phyloP scores from a whole-genome alignment of 2,329 filamentous ascomycete genomes.

The Trichoderma brevicompactum region DNA sequence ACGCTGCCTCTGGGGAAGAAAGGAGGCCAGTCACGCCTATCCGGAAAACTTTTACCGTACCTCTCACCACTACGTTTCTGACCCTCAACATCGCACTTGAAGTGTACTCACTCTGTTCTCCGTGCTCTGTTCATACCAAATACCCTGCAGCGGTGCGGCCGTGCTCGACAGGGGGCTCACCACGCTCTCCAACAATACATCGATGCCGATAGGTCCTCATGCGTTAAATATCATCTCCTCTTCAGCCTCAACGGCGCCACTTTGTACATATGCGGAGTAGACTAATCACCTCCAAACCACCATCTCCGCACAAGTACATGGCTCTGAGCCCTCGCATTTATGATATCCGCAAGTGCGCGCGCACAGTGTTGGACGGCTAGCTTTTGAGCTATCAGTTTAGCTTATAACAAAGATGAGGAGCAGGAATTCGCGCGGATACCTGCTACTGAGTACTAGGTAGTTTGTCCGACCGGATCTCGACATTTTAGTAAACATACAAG shows the following conservation, averaged over 20 bases:
- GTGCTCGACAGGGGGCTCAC: background rate
- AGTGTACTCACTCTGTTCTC: background rate
- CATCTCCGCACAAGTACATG: background rate
- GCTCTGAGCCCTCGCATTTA: background rate
- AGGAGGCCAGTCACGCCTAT: no score
- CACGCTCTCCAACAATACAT: background rate
- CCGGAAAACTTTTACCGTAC: no score
- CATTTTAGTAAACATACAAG: background rate
- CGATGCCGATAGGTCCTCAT: background rate
- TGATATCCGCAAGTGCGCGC: background rate
- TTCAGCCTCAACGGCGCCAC: constrained; percentile 14
- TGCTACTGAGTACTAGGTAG: background rate
- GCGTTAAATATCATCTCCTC: background rate
- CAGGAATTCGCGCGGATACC: constrained; percentile 10
- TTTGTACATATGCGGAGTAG: background rate
- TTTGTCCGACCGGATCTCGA: constrained; percentile 15
- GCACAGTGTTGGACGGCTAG: constrained; percentile 3
- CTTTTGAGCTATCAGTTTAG: constrained; percentile 2
- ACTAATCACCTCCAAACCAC: background rate
- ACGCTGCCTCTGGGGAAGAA: no score
- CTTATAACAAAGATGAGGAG: constrained; percentile 15
- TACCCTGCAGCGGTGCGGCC: background rate
- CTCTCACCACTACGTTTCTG: background rate
- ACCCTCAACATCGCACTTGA: background rate
- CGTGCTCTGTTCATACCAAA: background rate